Percentiles rank a stretch among this genome's conserved stretches.
These are phyloP conservation scores for Eremothecium gossypii DNA, from an alignment of 1,139 yeast genomes.

Conservation along the genomic window DNA sequence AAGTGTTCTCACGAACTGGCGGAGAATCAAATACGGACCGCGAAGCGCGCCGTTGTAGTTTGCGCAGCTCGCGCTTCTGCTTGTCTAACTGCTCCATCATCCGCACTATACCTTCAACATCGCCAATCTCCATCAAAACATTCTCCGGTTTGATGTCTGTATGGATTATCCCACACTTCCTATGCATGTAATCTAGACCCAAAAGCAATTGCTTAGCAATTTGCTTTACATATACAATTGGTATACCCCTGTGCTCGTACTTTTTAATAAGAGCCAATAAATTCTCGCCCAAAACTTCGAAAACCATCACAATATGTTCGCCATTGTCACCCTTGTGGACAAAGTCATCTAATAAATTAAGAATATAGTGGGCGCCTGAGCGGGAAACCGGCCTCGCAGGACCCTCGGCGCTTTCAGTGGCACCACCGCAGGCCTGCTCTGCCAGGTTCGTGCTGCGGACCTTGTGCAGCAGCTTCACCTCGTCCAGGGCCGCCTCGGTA, in stretches of 20 bases:
- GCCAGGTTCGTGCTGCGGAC: slow-evolving; percentile 1
- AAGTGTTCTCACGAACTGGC: slow-evolving; percentile 6
- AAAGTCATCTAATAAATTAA: slow-evolving; percentile 57
- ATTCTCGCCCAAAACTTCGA: slow-evolving; percentile 76
- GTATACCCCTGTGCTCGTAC: slow-evolving; percentile 60
- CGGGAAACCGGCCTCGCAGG: background rate
- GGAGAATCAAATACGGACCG: slow-evolving; percentile 12
- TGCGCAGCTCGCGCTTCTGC: slow-evolving; percentile 37
- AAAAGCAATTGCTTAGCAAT: slow-evolving; percentile 59
- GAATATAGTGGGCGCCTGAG: slow-evolving; percentile 56
- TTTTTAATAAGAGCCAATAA: slow-evolving; percentile 55
- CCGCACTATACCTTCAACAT: slow-evolving; percentile 56
- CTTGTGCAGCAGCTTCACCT: slow-evolving; percentile 41
- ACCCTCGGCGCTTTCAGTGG: background rate
- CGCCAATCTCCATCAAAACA: slow-evolving; percentile 63
- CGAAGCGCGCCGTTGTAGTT: slow-evolving; percentile 30
- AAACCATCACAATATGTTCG: slow-evolving; percentile 68
- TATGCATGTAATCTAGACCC: slow-evolving; percentile 62
- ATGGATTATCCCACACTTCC: slow-evolving; percentile 69
- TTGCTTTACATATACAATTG: slow-evolving; percentile 61
- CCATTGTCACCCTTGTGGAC: slow-evolving; percentile 68
- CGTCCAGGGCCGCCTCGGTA: slow-evolving; percentile 71
- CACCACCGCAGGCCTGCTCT: no score
- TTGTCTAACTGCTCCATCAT: slow-evolving; percentile 48
- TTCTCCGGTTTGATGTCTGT: slow-evolving; percentile 78